A percentile compares a stretch with the other conserved stretches of the same genome.
Evolutionary conservation across 2,329 filamentous ascomycete species (phyloP).

Genomic region (Fusarium zealandicum): DNA sequence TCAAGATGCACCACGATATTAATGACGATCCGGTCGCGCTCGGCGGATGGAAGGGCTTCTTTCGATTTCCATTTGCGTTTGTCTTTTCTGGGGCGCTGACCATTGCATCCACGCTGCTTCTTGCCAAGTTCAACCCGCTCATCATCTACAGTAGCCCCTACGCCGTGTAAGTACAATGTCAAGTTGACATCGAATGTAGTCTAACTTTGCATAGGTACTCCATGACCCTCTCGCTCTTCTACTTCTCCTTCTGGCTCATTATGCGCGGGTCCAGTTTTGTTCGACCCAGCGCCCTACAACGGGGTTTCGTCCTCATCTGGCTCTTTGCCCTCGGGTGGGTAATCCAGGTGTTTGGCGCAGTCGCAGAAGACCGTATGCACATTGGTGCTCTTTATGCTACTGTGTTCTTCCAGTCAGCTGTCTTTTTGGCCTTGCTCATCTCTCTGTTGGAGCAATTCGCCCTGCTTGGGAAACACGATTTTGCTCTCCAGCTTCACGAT

Average conservation of each 20-base stretch:
- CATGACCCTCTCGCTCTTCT: slow-evolving; percentile 84
- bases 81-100: slow-evolving; percentile 71
- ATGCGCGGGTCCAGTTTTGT: slow-evolving; percentile 79
- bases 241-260: slow-evolving; percentile 83
- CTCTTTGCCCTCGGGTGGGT: slow-evolving; percentile 79
- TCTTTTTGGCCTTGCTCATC: slow-evolving; percentile 77
- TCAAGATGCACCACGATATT: slow-evolving; percentile 63
- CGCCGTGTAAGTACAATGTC: slow-evolving; percentile 62
- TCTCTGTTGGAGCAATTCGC: slow-evolving; percentile 82
- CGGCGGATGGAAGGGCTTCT: slow-evolving; percentile 81
- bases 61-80: slow-evolving; percentile 82
- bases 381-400: slow-evolving; percentile 81
- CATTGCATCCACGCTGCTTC: slow-evolving; percentile 74
- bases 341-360: slow-evolving; percentile 73
- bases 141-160: slow-evolving; percentile 92
- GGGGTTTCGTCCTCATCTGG: slow-evolving; percentile 84
- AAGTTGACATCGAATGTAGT: too few species aligned
- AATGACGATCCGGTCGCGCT: slow-evolving; percentile 68
- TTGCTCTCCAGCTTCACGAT: slow-evolving; percentile 65
- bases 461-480: slow-evolving; percentile 74
- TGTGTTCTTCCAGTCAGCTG: slow-evolving; percentile 78
- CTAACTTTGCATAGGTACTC: slow-evolving; percentile 64
- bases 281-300: slow-evolving; percentile 84
- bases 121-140: slow-evolving; percentile 85
- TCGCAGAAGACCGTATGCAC: slow-evolving; percentile 77